phyloP scores from a whole-genome alignment of 352 stramenopile genomes.

The Pythium dissimile region DNA sequence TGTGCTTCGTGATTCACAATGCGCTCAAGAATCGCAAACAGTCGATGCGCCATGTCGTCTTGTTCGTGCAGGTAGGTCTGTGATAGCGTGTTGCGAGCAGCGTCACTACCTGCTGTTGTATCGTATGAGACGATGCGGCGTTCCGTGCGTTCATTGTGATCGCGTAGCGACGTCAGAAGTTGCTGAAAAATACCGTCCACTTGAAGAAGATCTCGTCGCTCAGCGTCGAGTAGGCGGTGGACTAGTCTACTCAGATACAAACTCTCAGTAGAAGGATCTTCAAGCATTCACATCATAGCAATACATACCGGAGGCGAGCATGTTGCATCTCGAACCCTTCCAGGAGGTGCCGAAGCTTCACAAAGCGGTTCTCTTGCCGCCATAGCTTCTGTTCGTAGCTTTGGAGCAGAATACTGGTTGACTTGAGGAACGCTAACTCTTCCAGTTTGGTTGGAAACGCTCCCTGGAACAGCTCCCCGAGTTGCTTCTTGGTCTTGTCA shows the following conservation, averaged over 20 bases:
- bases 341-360: slow-evolving; percentile 27
- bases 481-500: slow-evolving; percentile 16
- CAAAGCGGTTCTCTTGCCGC: slow-evolving; percentile 38
- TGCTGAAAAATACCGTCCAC: slow-evolving; percentile 18
- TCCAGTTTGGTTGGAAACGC: slow-evolving; percentile 25
- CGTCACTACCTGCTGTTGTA: slow-evolving; percentile 1
- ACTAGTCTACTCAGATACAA: slow-evolving; percentile 24
- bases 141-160: slow-evolving; percentile 12
- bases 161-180: slow-evolving; percentile 1
- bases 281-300: background rate
- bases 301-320: slow-evolving; percentile 30
- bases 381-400: slow-evolving; percentile 51
- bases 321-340: slow-evolving; percentile 38
- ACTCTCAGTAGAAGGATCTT: background rate
- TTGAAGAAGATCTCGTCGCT: slow-evolving; percentile 25
- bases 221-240: slow-evolving; percentile 30
- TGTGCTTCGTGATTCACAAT: slow-evolving; percentile 1
- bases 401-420: slow-evolving; percentile 33
- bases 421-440: slow-evolving; percentile 37
- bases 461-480: slow-evolving; percentile 14
- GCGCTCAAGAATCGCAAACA: slow-evolving; percentile 14
- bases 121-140: slow-evolving; percentile 13
- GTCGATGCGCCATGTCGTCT: slow-evolving; percentile 16
- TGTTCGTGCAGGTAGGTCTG: slow-evolving; percentile 19
- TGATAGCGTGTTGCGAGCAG: slow-evolving; percentile 6